A percentile compares a stretch with the other conserved stretches of the same genome.
These are phyloP conservation scores for Aspergillus sclerotioniger DNA, from an alignment of 495 filamentous ascomycete genomes.

Conservation along the genomic window DNA sequence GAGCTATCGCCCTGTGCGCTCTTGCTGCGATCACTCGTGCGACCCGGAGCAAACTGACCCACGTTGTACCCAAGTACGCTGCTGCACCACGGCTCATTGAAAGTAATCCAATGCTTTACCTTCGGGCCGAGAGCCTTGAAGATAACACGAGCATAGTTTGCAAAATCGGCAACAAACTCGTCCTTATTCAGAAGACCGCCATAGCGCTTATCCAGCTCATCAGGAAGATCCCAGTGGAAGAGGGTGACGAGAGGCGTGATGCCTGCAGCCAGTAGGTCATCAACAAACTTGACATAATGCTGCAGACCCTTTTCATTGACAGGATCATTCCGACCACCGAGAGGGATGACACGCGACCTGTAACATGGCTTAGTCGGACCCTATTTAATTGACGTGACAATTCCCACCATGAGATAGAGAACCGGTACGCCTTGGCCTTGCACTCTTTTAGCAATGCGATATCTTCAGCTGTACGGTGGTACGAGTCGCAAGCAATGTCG, in stretches of 20 bases:
- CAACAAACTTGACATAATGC: constrained; percentile 49
- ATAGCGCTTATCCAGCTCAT: constrained; percentile 51
- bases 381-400: constrained; percentile 5
- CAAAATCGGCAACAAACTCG: constrained; percentile 51
- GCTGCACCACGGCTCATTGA: constrained; percentile 56
- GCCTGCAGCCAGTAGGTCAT: constrained; percentile 47
- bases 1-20: constrained; percentile 48
- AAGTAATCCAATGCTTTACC: constrained; percentile 56
- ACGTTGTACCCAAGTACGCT: constrained; percentile 52
- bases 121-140: constrained; percentile 46
- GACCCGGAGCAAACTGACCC: constrained; percentile 51
- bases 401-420: constrained; percentile 68
- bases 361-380: constrained; percentile 38
- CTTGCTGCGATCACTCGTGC: constrained; percentile 48
- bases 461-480: constrained; percentile 69
- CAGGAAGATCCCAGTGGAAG: constrained; percentile 56
- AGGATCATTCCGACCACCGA: constrained; percentile 47
- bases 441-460: constrained; percentile 68
- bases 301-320: constrained; percentile 48
- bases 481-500: constrained; percentile 72
- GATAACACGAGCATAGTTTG: constrained; percentile 47
- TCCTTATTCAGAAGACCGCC: constrained; percentile 52
- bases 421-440: constrained; percentile 66
- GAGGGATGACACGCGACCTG: constrained; percentile 69
- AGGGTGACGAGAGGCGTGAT: constrained; percentile 53